Evolutionary conservation across 192 early-diverging fungal genomes (phyloP).

Genomic region (Gamsiella multidivaricata): DNA sequence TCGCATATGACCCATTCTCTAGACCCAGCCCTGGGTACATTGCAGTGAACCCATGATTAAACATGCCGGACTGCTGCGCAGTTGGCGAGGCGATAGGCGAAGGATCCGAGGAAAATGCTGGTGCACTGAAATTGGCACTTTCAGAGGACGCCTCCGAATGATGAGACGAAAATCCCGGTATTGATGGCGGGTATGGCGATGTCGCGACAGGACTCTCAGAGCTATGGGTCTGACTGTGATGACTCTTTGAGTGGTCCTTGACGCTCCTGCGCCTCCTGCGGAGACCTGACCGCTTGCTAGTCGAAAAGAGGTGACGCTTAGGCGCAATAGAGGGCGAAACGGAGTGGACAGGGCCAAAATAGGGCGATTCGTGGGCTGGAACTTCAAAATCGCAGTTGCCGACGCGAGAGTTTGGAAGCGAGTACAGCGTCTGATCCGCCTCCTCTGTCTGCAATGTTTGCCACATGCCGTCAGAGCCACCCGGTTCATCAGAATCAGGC

Average conservation of each 20-base stretch:
- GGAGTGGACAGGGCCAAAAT: slow-evolving; percentile 18
- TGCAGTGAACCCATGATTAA: slow-evolving; percentile 4
- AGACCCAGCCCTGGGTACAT: neutral
- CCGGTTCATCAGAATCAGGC: slow-evolving; percentile 1
- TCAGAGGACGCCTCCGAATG: neutral
- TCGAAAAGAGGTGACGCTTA: slow-evolving; percentile 43
- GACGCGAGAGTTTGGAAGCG: slow-evolving; percentile 1
- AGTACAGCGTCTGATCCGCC: neutral
- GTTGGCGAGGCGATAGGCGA: slow-evolving; percentile 33
- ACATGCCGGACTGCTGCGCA: slow-evolving; percentile 1
- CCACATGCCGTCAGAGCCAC: slow-evolving; percentile 34
- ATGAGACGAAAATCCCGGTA: slow-evolving; percentile 16
- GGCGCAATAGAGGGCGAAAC: slow-evolving; percentile 12
- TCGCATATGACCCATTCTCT: neutral
- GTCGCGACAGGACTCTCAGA: slow-evolving; percentile 26
- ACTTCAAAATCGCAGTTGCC: neutral
- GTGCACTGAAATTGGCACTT: neutral
- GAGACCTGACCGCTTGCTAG: slow-evolving; percentile 32
- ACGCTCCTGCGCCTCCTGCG: slow-evolving; percentile 37
- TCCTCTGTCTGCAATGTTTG: slow-evolving; percentile 26
- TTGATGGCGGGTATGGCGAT: slow-evolving; percentile 29
- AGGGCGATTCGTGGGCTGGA: slow-evolving; percentile 23
- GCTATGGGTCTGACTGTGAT: neutral
- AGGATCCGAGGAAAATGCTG: slow-evolving; percentile 29
- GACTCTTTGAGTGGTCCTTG: slow-evolving; percentile 13